A percentile compares a stretch with the other conserved stretches of the same genome.
Evolutionary conservation across 805 yeast species (phyloP).

Genomic region (Teunomyces lycoperdinae): DNA sequence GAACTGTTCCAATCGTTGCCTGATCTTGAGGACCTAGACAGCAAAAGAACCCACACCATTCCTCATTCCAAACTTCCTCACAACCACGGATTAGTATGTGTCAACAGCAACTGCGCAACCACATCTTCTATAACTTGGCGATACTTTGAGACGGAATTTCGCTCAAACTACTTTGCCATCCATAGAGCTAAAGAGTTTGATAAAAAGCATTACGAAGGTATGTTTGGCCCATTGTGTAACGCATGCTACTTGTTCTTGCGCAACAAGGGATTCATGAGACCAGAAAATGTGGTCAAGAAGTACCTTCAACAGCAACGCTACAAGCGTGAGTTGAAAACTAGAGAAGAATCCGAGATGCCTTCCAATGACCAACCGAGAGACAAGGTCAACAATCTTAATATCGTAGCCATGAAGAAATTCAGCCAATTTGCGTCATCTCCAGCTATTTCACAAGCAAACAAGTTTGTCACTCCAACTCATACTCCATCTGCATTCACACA

Average conservation of each 20-base stretch:
- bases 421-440: constrained; percentile 30
- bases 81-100: constrained; percentile 40
- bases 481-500: constrained; percentile 38
- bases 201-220: constrained; percentile 41
- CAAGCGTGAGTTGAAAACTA: constrained; percentile 33
- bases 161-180: constrained; percentile 35
- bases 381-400: constrained; percentile 12
- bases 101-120: constrained; percentile 40
- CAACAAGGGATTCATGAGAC: constrained; percentile 73
- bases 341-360: constrained; percentile 18
- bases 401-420: constrained; percentile 14
- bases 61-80: constrained; percentile 36
- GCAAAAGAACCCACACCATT: constrained; percentile 42
- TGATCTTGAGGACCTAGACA: constrained; percentile 43
- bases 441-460: constrained; percentile 18
- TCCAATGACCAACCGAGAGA: constrained; percentile 8
- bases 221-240: constrained; percentile 47
- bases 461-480: constrained; percentile 39
- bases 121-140: constrained; percentile 41
- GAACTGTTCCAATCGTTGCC: constrained; percentile 37
- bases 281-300: constrained; percentile 44
- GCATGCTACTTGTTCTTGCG: constrained; percentile 44
- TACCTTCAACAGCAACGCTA: constrained; percentile 44
- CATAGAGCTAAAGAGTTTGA: constrained; percentile 38
- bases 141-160: constrained; percentile 40